Evolutionary conservation across 1,139 yeast species (phyloP).

Genomic region (Saccharomyces hybrid): DNA sequence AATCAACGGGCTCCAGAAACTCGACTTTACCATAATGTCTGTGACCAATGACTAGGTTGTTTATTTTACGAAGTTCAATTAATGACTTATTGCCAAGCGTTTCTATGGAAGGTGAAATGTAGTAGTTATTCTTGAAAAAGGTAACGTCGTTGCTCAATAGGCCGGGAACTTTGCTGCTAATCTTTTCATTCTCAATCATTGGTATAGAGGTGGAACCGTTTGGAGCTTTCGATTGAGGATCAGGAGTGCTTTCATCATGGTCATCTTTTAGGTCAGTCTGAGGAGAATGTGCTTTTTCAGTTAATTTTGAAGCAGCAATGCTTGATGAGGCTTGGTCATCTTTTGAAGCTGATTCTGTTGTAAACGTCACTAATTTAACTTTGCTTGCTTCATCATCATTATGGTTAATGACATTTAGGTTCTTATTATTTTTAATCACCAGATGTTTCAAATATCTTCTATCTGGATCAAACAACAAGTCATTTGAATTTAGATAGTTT

Average conservation of each 20-base stretch:
- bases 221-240: not conserved
- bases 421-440: slow-evolving; percentile 15
- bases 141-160: slow-evolving; percentile 30
- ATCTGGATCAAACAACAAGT: slow-evolving; percentile 27
- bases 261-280: not conserved
- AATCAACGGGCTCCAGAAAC: slow-evolving; percentile 74
- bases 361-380: not conserved
- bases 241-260: not conserved
- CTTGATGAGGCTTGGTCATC: not conserved
- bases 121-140: slow-evolving; percentile 64
- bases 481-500: slow-evolving; percentile 7
- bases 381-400: not conserved
- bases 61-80: slow-evolving; percentile 54
- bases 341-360: not conserved
- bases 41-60: slow-evolving; percentile 69
- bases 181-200: slow-evolving; percentile 12
- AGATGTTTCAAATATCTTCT: slow-evolving; percentile 22
- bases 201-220: not conserved
- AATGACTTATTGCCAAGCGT: slow-evolving; percentile 54
- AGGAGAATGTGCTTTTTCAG: not conserved
- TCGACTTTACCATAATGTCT: slow-evolving; percentile 68
- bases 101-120: slow-evolving; percentile 71
- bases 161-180: slow-evolving; percentile 8
- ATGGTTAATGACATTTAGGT: slow-evolving; percentile 6
- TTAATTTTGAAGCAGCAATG: not conserved